These are phyloP conservation scores for Tillandsia leiboldiana DNA, from an alignment of 176 grass and related monocot genomes.

Conservation along the genomic window DNA sequence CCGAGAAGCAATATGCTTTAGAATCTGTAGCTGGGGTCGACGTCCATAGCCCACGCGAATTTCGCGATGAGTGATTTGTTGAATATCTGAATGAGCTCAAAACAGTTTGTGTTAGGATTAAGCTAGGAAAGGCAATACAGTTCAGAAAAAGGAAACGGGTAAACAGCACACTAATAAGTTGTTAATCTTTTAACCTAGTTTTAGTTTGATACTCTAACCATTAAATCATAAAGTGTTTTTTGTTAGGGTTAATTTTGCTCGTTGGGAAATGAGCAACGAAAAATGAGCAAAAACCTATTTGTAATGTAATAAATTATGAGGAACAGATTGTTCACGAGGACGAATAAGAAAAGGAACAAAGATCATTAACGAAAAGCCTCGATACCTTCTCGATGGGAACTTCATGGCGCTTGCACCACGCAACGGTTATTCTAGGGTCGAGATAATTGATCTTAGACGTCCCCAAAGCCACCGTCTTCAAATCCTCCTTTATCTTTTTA, in stretches of 20 bases:
- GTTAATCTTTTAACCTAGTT: background rate
- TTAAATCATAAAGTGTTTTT: too few relatives aligned
- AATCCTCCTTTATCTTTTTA: conserved; percentile 80
- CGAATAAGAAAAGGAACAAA: background rate
- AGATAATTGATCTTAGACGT: conserved; percentile 99
- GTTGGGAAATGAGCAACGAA: background rate
- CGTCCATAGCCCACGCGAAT: conserved; percentile 86
- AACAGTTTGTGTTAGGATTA: background rate
- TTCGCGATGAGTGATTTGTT: conserved; percentile 87
- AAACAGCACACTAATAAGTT: background rate
- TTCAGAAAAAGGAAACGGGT: background rate
- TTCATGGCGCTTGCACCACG: conserved; percentile 99
- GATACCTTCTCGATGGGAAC: conserved; percentile 96
- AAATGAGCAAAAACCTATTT: background rate
- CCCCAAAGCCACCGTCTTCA: conserved; percentile 86
- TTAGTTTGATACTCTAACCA: too few relatives aligned
- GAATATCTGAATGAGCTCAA: conserved; percentile 65
- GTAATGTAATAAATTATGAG: too few relatives aligned
- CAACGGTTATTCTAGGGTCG: conserved; percentile 89
- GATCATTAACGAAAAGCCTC: background rate
- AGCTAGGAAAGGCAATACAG: background rate
- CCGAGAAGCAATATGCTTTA: conserved; percentile 19
- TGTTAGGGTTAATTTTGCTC: background rate
- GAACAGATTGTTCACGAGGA: too few relatives aligned
- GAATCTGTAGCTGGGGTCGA: conserved; percentile 80